Evolutionary conservation across 768 basidiomycete genomes (phyloP).

Genomic region (Leccinum rimulosum): DNA sequence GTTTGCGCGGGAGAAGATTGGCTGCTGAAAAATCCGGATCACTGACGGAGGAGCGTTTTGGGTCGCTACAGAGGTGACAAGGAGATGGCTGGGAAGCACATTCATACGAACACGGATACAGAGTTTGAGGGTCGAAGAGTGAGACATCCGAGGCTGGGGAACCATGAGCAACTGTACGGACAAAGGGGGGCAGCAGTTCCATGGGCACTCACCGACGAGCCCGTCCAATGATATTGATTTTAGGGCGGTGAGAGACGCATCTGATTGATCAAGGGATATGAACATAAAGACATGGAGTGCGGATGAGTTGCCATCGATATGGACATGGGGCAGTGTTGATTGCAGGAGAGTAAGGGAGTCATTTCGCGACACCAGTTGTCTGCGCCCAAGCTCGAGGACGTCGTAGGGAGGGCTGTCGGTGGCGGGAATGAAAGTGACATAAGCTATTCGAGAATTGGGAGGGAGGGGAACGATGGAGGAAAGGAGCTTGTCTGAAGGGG

Average conservation of each 20-base stretch:
- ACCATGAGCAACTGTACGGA: conserved; percentile 14
- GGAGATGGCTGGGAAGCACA: conserved; percentile 41
- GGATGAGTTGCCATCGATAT: conserved; percentile 42
- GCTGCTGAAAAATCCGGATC: conserved; percentile 30
- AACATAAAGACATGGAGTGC: conserved; percentile 60
- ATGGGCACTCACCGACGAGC: conserved; percentile 46
- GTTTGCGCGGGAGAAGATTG: conserved; percentile 45
- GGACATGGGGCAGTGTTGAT: conserved; percentile 51
- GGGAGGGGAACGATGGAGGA: conserved; percentile 49
- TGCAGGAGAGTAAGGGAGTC: conserved; percentile 40
- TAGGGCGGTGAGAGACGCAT: conserved; percentile 34
- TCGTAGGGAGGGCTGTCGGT: conserved; percentile 33
- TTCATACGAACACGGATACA: conserved; percentile 53
- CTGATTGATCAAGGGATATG: conserved; percentile 33
- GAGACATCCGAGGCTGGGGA: conserved; percentile 41
- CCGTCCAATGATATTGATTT: conserved; percentile 44
- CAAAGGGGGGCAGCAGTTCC: background rate
- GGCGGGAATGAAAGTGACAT: conserved; percentile 41
- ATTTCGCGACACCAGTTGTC: conserved; percentile 42
- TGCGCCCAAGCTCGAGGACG: conserved; percentile 55
- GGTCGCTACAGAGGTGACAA: conserved; percentile 37
- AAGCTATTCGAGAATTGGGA: conserved; percentile 40
- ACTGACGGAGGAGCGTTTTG: conserved; percentile 14
- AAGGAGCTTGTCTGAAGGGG: conserved; percentile 41
- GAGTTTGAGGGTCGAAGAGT: conserved; percentile 44